phyloP scores from a whole-genome alignment of 2,329 filamentous ascomycete genomes.

The Fusarium succisae region DNA sequence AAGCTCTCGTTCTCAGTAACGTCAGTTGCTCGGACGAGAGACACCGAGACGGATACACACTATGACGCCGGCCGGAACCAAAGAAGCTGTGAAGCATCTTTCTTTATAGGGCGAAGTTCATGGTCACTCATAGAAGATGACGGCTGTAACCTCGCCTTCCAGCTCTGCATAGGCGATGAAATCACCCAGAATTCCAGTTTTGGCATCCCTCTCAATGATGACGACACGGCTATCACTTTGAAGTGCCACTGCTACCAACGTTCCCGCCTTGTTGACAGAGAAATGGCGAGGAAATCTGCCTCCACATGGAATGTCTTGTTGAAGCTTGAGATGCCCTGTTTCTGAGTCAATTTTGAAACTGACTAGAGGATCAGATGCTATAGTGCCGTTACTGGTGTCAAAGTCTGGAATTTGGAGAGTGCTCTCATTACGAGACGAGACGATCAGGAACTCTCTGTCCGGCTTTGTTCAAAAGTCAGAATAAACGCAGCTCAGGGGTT shows the following conservation, averaged over 20 bases:
- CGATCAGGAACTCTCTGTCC: conserved; percentile 69
- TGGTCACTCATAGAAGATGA: conserved; percentile 57
- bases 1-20: not conserved
- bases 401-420: conserved; percentile 59
- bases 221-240: conserved; percentile 69
- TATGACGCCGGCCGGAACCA: not conserved
- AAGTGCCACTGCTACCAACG: conserved; percentile 71
- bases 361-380: conserved; percentile 71
- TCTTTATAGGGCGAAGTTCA: not conserved
- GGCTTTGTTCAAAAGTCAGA: conserved; percentile 52
- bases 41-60: not conserved
- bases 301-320: conserved; percentile 69
- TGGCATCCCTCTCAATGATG: conserved; percentile 67
- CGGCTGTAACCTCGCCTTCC: conserved; percentile 56
- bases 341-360: conserved; percentile 64
- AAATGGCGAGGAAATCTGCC: conserved; percentile 75
- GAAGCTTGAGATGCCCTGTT: conserved; percentile 64
- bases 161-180: conserved; percentile 56
- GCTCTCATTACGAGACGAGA: conserved; percentile 73
- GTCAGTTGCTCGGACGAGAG: not conserved
- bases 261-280: conserved; percentile 70
- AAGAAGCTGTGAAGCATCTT: not conserved
- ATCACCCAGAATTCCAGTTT: conserved; percentile 64
- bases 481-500: not conserved
- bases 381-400: conserved; percentile 54